phyloP scores from a whole-genome alignment of 139 green algal species.

The Marvania coccoides region DNA sequence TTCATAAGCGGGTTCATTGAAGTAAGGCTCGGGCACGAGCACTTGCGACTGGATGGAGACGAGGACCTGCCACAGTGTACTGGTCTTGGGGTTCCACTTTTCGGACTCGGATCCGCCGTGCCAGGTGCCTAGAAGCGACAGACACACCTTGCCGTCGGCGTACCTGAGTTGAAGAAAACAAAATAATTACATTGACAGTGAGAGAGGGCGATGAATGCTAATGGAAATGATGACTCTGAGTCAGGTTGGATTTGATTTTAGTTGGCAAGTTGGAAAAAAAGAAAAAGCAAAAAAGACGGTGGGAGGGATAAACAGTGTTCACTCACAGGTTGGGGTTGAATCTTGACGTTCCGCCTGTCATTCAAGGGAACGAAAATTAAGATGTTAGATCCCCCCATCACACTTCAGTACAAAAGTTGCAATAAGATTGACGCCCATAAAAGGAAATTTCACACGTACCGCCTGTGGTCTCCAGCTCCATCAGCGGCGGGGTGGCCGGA shows the following conservation, averaged over 20 bases:
- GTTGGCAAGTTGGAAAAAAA: too few relatives aligned
- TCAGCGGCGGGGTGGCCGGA: slow-evolving; percentile 60
- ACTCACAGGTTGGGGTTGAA: slow-evolving; percentile 88
- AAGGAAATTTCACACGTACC: too few relatives aligned
- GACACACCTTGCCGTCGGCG: slow-evolving; percentile 47
- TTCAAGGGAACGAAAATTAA: too few relatives aligned
- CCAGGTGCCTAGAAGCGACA: slow-evolving; percentile 68
- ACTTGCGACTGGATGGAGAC: slow-evolving; percentile 61
- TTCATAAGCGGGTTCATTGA: slow-evolving; percentile 61
- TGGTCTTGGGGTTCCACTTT: slow-evolving; percentile 63
- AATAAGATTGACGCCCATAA: too few relatives aligned
- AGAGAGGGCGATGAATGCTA: background rate
- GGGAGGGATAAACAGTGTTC: too few relatives aligned
- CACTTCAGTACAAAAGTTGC: too few relatives aligned
- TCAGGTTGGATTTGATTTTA: background rate
- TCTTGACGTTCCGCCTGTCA: slow-evolving; percentile 48
- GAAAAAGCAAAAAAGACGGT: too few relatives aligned
- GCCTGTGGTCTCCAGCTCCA: slow-evolving; percentile 65
- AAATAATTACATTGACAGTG: too few relatives aligned
- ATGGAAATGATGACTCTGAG: background rate
- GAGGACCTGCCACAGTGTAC: slow-evolving; percentile 68
- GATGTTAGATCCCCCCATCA: too few relatives aligned
- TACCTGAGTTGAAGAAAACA: background rate
- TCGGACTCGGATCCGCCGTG: slow-evolving; percentile 48
- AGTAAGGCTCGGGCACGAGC: slow-evolving; percentile 48